These are phyloP conservation scores for Anthracocystis walkeri DNA, from an alignment of 1,284 basidiomycete species.

Conservation along the genomic window DNA sequence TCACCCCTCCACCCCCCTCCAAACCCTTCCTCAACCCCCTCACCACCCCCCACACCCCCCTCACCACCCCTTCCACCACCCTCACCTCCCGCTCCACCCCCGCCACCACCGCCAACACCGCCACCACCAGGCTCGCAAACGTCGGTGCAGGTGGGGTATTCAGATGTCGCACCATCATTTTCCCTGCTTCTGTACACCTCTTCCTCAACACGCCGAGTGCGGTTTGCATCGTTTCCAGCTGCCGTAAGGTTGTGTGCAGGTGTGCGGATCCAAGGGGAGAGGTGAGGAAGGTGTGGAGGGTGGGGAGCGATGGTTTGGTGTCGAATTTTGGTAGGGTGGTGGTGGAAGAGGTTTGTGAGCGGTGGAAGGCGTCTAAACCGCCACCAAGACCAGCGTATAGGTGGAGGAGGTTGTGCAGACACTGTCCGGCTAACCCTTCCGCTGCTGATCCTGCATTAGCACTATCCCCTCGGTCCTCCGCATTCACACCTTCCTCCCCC, in stretches of 20 bases:
- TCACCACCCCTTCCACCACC: not conserved
- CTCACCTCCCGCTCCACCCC: not conserved
- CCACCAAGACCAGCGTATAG: conserved; percentile 18
- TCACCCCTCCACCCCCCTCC: not conserved
- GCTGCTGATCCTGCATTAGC: no score
- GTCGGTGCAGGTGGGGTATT: conserved; percentile 49
- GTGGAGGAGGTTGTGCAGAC: not conserved
- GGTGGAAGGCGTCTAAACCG: not conserved
- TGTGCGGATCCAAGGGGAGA: not conserved
- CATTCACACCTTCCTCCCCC: not conserved
- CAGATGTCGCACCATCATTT: conserved; percentile 14
- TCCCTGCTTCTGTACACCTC: not conserved
- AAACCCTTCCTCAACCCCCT: not conserved
- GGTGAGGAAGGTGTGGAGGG: not conserved
- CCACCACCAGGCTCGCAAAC: conserved; percentile 21
- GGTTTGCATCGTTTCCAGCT: not conserved
- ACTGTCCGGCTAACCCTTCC: not conserved
- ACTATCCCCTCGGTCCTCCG: not conserved
- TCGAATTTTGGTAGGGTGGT: conserved; percentile 7
- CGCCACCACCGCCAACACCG: conserved; percentile 13
- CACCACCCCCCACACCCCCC: not conserved
- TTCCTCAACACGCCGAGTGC: not conserved
- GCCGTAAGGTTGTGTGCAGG: not conserved
- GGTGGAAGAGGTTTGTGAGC: not conserved
- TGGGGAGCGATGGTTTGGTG: not conserved